Base-by-base conservation (phyloP, 1,139 yeast genomes). In the Geotrichum reessii region DNA sequence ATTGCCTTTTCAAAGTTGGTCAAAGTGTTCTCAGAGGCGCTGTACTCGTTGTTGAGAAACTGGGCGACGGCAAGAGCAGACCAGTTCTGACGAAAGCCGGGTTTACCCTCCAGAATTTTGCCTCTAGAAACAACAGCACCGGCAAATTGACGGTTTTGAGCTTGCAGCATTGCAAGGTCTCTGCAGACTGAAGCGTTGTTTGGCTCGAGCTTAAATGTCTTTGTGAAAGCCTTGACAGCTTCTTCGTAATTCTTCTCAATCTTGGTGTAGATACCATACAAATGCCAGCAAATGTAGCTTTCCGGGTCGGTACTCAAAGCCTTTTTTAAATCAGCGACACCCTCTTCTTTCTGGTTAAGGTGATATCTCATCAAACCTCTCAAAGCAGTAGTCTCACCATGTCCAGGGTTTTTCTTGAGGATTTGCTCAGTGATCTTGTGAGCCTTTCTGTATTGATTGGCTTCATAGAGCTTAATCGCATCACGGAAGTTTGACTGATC, bases 51-150 rank as follows among this genome's bases (percentile, higher is more conserved):
- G 68, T 81, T 82, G 69, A 92, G 77, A 71, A 88, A 90, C 68
- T 87, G 90, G 0, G 97, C 96, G 47, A 89, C 79, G 0, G 97
- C 97, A 58, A 88, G 78, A 0, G 87, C 86, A 1, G 96, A 87
- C 97, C 98, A 95, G 68, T 90, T 87, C 64, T 95, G 93, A 64
- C 97, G 81, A 69, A 83, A 86, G 0, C 96, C 96, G 12, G 96
- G 86, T 66, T 83, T 87, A 49, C 81, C 81, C 66, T 87, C 89
- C 72, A 95, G 78, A 68, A 84, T 84, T 52, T 79, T 79, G 62
- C 82, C 83, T 67, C 98, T 81, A 2, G 93, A 80, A 19, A 75
- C 80, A 7, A 81, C 78, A 64, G 88, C 79, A 44, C 80, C 79
- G 65, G 81, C 82, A 70, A 77, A 90, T 68, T 89, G 93, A 62